Evolutionary conservation across 192 early-diverging fungal species (phyloP).

Genomic region (Gaertneriomyces semiglobifer): DNA sequence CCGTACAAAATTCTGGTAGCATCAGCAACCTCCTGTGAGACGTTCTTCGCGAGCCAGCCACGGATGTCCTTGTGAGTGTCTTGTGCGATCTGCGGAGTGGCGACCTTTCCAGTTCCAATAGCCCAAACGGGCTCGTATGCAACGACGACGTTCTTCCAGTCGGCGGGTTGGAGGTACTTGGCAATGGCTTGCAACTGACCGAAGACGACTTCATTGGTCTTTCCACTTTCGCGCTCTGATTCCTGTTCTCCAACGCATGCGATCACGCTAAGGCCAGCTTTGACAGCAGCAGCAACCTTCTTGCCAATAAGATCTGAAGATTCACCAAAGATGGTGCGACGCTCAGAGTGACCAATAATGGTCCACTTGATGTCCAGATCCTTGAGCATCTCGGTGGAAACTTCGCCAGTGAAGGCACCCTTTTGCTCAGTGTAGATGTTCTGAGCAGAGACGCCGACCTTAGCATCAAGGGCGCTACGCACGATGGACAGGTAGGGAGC

Average conservation of each 20-base stretch:
- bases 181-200: conserved; percentile 86
- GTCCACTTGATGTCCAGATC: conserved; percentile 94
- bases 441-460: conserved; percentile 91
- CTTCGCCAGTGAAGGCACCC: conserved; percentile 98
- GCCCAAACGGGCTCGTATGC: conserved; percentile 99
- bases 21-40: conserved; percentile 80
- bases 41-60: conserved; percentile 77
- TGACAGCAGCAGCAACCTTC: conserved; percentile 86
- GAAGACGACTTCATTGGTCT: conserved; percentile 82
- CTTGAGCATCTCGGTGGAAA: conserved; percentile 91
- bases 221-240: conserved; percentile 85
- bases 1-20: conserved; percentile 94
- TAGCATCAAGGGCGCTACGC: conserved; percentile 69
- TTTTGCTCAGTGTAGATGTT: conserved; percentile 83
- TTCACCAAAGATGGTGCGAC: conserved; percentile 89
- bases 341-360: conserved; percentile 98
- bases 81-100: conserved; percentile 89
- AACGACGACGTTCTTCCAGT: conserved; percentile 94
- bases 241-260: conserved; percentile 96
- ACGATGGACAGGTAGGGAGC: conserved; percentile 83
- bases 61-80: conserved; percentile 90
- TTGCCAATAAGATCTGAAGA: conserved; percentile 83
- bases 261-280: conserved; percentile 85
- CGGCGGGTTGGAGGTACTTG: conserved; percentile 55
- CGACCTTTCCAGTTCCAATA: conserved; percentile 98